A percentile compares a stretch with the other conserved stretches of the same genome.
Conservation (phyloP, 768 basidiomycete genomes). For the Punctularia strigosozonata region DNA sequence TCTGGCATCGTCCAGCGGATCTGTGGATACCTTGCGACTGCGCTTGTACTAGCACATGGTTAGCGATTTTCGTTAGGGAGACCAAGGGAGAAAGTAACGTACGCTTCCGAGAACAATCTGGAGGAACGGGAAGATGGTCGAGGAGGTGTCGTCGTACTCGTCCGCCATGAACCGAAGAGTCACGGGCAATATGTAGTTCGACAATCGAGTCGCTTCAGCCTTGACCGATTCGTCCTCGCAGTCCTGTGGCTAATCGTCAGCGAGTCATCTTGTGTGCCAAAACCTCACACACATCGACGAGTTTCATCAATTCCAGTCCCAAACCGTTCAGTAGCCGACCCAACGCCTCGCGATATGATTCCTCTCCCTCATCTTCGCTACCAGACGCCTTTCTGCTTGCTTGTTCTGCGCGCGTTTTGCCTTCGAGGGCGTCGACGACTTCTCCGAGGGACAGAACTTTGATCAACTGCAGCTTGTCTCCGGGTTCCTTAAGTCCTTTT, state of each 20-base stretch:
- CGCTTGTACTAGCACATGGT: constrained; percentile 67
- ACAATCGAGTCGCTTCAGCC: constrained; percentile 48
- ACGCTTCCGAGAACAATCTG: constrained; percentile 65
- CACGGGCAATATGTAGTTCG: constrained; percentile 63
- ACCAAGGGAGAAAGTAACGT: constrained; percentile 11
- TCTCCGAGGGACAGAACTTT: constrained; percentile 80
- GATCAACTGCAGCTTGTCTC: constrained; percentile 82
- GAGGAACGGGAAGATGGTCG: constrained; percentile 74
- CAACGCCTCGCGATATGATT: constrained; percentile 80
- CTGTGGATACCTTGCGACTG: constrained; percentile 44
- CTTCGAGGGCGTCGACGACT: constrained; percentile 72
- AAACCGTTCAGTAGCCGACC: constrained; percentile 74
- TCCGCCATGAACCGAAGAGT: constrained; percentile 86
- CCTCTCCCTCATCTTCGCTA: constrained; percentile 79
- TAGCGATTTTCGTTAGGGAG: background rate
- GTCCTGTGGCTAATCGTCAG: constrained; percentile 30
- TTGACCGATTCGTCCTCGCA: constrained; percentile 45
- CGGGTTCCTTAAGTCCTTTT: constrained; percentile 88
- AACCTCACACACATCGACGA: constrained; percentile 54
- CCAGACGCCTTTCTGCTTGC: constrained; percentile 47
- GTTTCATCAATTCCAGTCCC: constrained; percentile 73
- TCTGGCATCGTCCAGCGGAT: constrained; percentile 51
- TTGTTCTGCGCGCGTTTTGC: constrained; percentile 60
- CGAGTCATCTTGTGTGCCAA: constrained; percentile 1
- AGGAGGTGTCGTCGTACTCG: constrained; percentile 79